Percentiles rank a stretch among this genome's conserved stretches.
Evolutionary conservation across 192 early-diverging fungal genomes (phyloP).

Genomic region (Obelidium mucronatum): DNA sequence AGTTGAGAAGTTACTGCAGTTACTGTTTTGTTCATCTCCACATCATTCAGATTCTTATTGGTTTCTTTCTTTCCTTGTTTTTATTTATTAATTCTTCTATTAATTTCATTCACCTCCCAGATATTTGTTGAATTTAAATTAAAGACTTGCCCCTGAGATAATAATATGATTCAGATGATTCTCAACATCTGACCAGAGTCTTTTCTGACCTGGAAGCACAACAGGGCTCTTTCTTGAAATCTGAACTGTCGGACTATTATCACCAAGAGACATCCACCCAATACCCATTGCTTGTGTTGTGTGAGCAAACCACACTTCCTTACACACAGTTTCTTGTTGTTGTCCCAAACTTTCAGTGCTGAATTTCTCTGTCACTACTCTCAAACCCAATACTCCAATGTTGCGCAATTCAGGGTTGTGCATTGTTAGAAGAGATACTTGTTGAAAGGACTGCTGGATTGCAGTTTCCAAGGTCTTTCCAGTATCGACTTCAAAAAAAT

Average conservation of each 20-base stretch:
- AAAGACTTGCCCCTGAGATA: no score
- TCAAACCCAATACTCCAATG: not conserved
- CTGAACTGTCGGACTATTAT: constrained; percentile 8
- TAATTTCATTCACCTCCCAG: no score
- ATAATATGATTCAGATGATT: no score
- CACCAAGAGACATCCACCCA: constrained; percentile 41
- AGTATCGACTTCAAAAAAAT: not conserved
- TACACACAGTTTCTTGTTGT: constrained; percentile 6
- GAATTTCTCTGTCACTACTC: not conserved
- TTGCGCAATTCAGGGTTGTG: not conserved
- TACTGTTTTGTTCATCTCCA: no score
- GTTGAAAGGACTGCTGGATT: not conserved
- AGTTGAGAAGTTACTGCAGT: no score
- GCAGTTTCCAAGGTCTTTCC: not conserved
- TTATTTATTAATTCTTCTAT: no score
- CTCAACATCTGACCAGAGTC: no score
- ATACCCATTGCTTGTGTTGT: constrained; percentile 73
- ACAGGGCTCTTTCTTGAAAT: constrained; percentile 35
- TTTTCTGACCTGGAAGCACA: no score
- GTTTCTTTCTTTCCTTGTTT: no score
- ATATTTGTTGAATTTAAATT: no score
- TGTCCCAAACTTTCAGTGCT: not conserved
- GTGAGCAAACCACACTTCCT: constrained; percentile 75
- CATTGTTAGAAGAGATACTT: not conserved
- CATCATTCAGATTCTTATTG: no score